Conservation (phyloP, 495 filamentous ascomycete genomes). For the Rhizodiscina lignyota region DNA sequence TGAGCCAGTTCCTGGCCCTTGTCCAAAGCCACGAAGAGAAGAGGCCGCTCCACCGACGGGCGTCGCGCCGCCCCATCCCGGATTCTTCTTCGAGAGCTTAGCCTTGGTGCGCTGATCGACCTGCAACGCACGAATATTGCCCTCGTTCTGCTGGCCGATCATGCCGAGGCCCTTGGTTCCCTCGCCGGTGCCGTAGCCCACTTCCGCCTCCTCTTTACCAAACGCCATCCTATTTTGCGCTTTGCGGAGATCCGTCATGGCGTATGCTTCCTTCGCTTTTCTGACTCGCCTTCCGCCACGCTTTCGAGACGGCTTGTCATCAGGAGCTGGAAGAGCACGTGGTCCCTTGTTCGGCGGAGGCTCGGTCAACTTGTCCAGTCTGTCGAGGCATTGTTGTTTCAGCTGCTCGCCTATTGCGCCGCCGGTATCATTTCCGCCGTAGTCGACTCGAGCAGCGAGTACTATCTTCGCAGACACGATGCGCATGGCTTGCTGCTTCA, state of each 20-base stretch:
- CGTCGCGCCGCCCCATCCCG: slow-evolving; percentile 78
- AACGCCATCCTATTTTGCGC: slow-evolving; percentile 94
- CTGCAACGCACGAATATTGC: slow-evolving; percentile 69
- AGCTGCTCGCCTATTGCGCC: slow-evolving; percentile 76
- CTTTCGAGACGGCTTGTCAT: slow-evolving; percentile 89
- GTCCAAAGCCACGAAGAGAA: slow-evolving; percentile 61
- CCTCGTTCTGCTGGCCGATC: slow-evolving; percentile 78
- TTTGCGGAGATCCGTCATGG: slow-evolving; percentile 94
- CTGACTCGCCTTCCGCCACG: slow-evolving; percentile 81
- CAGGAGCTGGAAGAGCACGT: slow-evolving; percentile 79
- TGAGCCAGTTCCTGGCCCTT: slow-evolving; percentile 41
- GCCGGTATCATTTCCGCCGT: slow-evolving; percentile 66
- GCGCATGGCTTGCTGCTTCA: slow-evolving; percentile 89
- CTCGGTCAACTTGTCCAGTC: slow-evolving; percentile 86
- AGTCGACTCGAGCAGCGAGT: slow-evolving; percentile 76
- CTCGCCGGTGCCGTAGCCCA: slow-evolving; percentile 80
- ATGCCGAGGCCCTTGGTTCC: slow-evolving; percentile 81
- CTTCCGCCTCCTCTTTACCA: slow-evolving; percentile 87
- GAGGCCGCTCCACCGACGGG: slow-evolving; percentile 45
- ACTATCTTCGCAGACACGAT: slow-evolving; percentile 89
- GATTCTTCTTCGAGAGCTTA: slow-evolving; percentile 85
- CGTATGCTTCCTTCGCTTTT: slow-evolving; percentile 91
- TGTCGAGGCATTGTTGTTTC: slow-evolving; percentile 63
- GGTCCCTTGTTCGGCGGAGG: slow-evolving; percentile 82
- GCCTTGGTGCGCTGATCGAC: slow-evolving; percentile 88